Conservation (phyloP, 73 alveolate genomes). For the Stentor coeruleus region DNA sequence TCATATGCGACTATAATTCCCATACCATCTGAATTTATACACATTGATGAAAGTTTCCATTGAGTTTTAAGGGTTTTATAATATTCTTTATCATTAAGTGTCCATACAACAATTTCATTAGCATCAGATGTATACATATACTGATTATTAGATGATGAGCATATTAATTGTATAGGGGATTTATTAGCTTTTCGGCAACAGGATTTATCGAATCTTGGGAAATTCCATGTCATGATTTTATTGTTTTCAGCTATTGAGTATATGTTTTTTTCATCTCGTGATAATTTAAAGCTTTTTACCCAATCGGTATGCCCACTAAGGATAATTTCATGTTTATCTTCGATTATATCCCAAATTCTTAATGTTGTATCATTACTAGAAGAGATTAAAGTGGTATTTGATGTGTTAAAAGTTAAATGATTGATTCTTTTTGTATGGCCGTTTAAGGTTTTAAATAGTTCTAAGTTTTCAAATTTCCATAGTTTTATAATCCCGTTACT, state of each 20-base stretch:
- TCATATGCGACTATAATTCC: neutral
- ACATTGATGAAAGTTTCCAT: neutral
- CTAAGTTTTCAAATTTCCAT: neutral
- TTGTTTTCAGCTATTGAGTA: neutral
- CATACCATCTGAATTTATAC: neutral
- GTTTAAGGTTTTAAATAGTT: neutral
- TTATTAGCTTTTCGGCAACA: neutral
- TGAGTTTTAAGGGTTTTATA: neutral
- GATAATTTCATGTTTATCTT: neutral
- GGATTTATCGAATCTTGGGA: neutral
- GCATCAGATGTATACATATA: neutral
- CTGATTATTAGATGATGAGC: neutral
- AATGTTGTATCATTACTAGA: neutral
- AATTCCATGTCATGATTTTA: neutral
- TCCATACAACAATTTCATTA: neutral
- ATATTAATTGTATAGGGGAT: neutral
- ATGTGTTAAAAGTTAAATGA: neutral
- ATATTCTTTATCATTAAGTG: no score
- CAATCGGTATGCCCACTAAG: slow-evolving; percentile 14
- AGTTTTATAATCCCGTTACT: neutral
- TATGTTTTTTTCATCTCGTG: neutral
- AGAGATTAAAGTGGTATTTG: neutral
- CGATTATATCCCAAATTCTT: neutral
- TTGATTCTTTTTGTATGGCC: neutral
- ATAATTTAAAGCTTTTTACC: neutral